Conservation (phyloP, 768 basidiomycete species). For the Glaciozyma martinii region DNA sequence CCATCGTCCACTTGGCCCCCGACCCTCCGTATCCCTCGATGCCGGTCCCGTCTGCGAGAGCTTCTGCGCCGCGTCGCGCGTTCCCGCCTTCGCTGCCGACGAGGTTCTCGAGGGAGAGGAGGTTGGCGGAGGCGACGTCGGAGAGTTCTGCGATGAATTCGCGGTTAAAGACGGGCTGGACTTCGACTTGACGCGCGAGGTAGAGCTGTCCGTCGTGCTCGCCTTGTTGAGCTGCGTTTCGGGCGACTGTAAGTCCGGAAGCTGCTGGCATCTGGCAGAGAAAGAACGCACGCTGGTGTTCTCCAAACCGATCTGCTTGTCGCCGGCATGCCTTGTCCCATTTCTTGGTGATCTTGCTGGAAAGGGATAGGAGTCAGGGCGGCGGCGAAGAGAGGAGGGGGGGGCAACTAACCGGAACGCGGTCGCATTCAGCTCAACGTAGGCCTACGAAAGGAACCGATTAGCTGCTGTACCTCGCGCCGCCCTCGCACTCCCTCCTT, state of each 20-base stretch:
- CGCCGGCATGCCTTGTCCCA: constrained; percentile 63
- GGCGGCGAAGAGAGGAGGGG: not conserved
- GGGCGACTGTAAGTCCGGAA: not conserved
- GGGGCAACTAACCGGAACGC: constrained; percentile 86
- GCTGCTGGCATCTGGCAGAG: not conserved
- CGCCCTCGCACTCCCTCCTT: not conserved
- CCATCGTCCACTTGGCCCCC: constrained; percentile 27
- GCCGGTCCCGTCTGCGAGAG: constrained; percentile 30
- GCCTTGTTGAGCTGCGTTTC: constrained; percentile 12
- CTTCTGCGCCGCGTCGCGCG: not conserved
- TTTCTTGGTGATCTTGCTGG: constrained; percentile 53
- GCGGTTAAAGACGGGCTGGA: constrained; percentile 53
- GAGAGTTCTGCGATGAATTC: constrained; percentile 91
- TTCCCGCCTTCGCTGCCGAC: constrained; percentile 38
- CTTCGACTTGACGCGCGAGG: constrained; percentile 88
- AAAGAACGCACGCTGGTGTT: not conserved
- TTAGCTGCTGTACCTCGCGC: constrained; percentile 1
- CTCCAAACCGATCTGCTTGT: constrained; percentile 28
- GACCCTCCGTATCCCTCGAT: constrained; percentile 26
- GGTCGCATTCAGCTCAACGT: constrained; percentile 91
- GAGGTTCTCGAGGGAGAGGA: constrained; percentile 61
- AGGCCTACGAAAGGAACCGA: constrained; percentile 50
- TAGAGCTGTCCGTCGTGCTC: constrained; percentile 80
- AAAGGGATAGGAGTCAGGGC: no score
- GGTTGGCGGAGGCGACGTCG: constrained; percentile 57